Evolutionary conservation across 305 asterid species (phyloP), one percentile per base, ranked within the genome.

Genomic region (Fraxinus greggii): DNA sequence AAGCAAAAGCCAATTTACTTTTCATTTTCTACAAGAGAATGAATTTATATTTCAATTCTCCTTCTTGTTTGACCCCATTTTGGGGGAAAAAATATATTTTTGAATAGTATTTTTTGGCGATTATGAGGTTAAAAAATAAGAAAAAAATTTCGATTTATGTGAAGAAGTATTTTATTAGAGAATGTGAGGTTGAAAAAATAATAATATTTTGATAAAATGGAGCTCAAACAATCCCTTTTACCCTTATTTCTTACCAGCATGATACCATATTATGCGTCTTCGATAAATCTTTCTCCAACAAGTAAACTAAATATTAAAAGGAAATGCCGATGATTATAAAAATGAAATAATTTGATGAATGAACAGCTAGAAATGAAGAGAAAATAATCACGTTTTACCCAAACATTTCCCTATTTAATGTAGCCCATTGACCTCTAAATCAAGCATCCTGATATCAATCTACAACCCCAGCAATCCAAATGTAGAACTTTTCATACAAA

Each of bases 401-500:
- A 67, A 65, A 69, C 26, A 61, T 29, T 33, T 28, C 75, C 81
- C 78, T 4, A 35, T 28, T n/a, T 63, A 56, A 23, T 35, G 7
- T 51, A 23, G 48, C 75, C 69, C 81, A 59, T 23, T 36, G n/a
- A 48, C 76, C 45, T 72, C 70, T 42, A 70, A 17, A 78, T 79
- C 76, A 61, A 59, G 79, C 77, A 72, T 28, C 82, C 82, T 15
- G 38, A 54, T 19, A 38, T 38, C 77, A 73, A 31, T 31, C 61
- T 56, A 59, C 8, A 48, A 32, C 59, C 65, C 65, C 56, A 73
- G 35, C 29, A 4, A 38, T 24, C 54, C 83, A 35, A 67, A 21
- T 76, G 28, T 33, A n/a, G 78, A 80, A 17, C 80, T 5, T 59
- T 59, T 24, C 3, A 24, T 48, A 29, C 72, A 79, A 3, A 12